Conservation (phyloP, 192 early-diverging fungal genomes). For the Podila minutissima region DNA sequence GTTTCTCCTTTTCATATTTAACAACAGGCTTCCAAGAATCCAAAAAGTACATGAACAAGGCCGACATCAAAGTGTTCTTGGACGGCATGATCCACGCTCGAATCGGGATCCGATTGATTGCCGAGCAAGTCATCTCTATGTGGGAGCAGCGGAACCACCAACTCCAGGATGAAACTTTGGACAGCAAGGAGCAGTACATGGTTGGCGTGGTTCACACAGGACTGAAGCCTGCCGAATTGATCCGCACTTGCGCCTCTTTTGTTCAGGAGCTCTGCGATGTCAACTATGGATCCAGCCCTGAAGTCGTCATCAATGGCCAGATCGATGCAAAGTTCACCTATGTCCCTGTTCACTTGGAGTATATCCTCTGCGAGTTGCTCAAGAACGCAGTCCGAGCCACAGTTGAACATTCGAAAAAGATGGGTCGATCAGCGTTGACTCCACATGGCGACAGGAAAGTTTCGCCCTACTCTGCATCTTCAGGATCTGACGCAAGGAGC, state of each 20-base stretch:
- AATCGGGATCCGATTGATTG: slow-evolving; percentile 91
- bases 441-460: slow-evolving; percentile 2
- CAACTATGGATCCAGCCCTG: slow-evolving; percentile 87
- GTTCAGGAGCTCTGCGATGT: slow-evolving; percentile 90
- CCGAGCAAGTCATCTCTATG: slow-evolving; percentile 89
- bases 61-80: slow-evolving; percentile 76
- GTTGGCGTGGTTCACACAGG: slow-evolving; percentile 91
- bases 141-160: slow-evolving; percentile 56
- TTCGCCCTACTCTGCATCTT: not conserved
- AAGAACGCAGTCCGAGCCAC: slow-evolving; percentile 94
- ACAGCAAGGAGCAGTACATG: slow-evolving; percentile 23
- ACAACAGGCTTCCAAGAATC: slow-evolving; percentile 85
- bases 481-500: not conserved
- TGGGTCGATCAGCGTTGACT: slow-evolving; percentile 28
- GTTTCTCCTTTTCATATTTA: not conserved
- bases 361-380: slow-evolving; percentile 90
- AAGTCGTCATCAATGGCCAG: slow-evolving; percentile 74
- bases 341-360: slow-evolving; percentile 93
- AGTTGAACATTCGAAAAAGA: slow-evolving; percentile 70
- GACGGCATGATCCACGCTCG: slow-evolving; percentile 91
- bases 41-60: slow-evolving; percentile 84
- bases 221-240: slow-evolving; percentile 70
- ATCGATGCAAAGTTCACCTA: slow-evolving; percentile 77
- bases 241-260: slow-evolving; percentile 74
- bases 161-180: slow-evolving; percentile 21